phyloP scores from a whole-genome alignment of 805 yeast species.

The Yarrowia sp. region DNA sequence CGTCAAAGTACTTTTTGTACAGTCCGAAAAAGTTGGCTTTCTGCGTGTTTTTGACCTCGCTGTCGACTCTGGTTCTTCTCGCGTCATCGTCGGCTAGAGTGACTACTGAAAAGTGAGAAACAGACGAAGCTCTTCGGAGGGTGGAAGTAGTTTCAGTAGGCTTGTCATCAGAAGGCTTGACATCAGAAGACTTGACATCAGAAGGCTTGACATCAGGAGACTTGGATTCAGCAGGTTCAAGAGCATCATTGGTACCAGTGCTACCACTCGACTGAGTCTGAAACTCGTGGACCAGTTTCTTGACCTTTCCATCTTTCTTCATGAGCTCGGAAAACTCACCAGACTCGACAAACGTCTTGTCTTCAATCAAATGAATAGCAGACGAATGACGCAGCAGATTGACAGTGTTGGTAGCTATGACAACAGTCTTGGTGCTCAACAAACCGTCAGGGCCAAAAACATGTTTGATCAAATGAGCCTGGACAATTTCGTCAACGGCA shows the following conservation, averaged over 20 bases:
- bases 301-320: background rate
- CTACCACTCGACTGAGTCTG: background rate
- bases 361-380: slow-evolving; percentile 58
- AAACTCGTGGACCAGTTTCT: background rate
- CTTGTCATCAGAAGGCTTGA: too few species aligned
- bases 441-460: slow-evolving; percentile 60
- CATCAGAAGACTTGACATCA: too few species aligned
- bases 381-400: slow-evolving; percentile 71
- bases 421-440: slow-evolving; percentile 61
- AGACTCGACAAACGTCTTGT: slow-evolving; percentile 44
- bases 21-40: background rate
- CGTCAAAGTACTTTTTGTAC: background rate
- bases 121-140: background rate
- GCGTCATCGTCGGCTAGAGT: background rate
- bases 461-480: slow-evolving; percentile 73
- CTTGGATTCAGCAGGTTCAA: too few species aligned
- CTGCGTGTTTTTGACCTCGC: background rate
- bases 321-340: slow-evolving; percentile 40
- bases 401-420: slow-evolving; percentile 78
- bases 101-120: background rate
- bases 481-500: slow-evolving; percentile 98
- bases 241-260: too few species aligned
- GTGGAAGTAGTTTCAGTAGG: too few species aligned
- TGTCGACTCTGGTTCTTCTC: background rate
- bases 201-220: too few species aligned